Conservation (phyloP, 2,329 filamentous ascomycete genomes). For the Colletotrichum liaoningense region DNA sequence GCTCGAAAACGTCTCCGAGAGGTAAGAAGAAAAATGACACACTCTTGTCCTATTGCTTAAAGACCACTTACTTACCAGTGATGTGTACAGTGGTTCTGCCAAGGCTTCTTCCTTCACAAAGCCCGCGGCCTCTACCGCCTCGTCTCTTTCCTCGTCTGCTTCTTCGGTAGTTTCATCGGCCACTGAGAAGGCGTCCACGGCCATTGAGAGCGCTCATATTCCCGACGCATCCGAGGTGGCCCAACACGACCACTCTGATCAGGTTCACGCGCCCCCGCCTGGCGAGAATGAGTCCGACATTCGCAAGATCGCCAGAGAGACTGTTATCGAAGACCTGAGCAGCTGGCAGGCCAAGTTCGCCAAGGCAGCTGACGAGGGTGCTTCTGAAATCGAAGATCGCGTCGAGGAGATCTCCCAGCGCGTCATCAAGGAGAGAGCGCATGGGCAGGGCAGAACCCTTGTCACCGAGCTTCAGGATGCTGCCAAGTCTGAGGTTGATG, state of each 20-base stretch:
- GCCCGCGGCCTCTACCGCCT: constrained; percentile 44
- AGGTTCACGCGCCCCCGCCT: constrained; percentile 56
- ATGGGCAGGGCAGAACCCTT: constrained; percentile 73
- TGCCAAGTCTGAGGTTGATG: constrained; percentile 70
- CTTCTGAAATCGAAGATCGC: constrained; percentile 76
- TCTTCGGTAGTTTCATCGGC: constrained; percentile 41
- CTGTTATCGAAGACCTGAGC: constrained; percentile 81
- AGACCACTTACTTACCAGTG: not conserved
- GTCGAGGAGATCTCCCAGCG: constrained; percentile 67
- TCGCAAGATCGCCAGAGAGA: constrained; percentile 70
- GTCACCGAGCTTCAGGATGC: constrained; percentile 76
- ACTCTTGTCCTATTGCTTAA: not conserved
- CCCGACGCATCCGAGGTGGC: constrained; percentile 37
- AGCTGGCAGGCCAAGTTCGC: constrained; percentile 92
- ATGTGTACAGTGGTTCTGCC: constrained; percentile 23
- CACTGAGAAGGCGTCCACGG: constrained; percentile 38
- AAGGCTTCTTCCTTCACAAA: constrained; percentile 56
- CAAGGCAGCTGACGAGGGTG: constrained; percentile 85
- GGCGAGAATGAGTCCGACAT: constrained; percentile 63
- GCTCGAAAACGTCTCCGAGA: constrained; percentile 47
- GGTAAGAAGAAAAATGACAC: constrained; percentile 40
- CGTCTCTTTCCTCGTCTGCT: constrained; percentile 40
- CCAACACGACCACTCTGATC: constrained; percentile 37
- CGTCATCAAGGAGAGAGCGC: constrained; percentile 73
- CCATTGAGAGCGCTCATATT: constrained; percentile 29